phyloP scores from a whole-genome alignment of 2,329 filamentous ascomycete genomes.

The Fusarium sacchari region DNA sequence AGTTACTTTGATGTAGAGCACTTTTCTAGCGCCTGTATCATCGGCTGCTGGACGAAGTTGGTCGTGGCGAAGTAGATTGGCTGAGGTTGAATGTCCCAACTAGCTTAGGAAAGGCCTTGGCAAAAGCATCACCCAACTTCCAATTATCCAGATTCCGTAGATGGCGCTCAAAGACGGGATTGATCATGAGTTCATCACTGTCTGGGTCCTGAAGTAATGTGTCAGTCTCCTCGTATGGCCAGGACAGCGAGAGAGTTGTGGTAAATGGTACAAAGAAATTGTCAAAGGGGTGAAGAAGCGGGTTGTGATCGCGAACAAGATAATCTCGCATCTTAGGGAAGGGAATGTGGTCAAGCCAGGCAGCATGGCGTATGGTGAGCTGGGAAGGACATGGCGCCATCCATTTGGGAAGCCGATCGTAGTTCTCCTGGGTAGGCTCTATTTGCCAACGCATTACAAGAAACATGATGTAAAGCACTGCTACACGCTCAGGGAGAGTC shows the following conservation, averaged over 20 bases:
- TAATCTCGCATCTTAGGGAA: slow-evolving; percentile 81
- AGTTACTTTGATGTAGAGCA: not conserved
- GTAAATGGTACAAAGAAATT: slow-evolving; percentile 88
- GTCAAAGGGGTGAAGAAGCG: slow-evolving; percentile 71
- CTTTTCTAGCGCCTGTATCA: not conserved
- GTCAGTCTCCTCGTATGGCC: slow-evolving; percentile 82
- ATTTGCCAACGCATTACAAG: slow-evolving; percentile 88
- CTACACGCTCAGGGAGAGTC: slow-evolving; percentile 83
- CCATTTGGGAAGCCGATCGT: slow-evolving; percentile 80
- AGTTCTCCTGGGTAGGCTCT: slow-evolving; percentile 80
- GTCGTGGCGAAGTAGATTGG: slow-evolving; percentile 23
- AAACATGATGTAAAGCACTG: slow-evolving; percentile 87
- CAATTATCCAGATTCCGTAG: slow-evolving; percentile 81
- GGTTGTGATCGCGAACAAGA: slow-evolving; percentile 62
- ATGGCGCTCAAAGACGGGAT: slow-evolving; percentile 87
- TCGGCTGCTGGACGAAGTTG: slow-evolving; percentile 31
- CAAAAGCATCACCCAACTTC: slow-evolving; percentile 78
- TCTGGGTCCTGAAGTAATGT: slow-evolving; percentile 69
- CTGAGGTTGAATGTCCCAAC: slow-evolving; percentile 46
- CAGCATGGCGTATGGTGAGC: slow-evolving; percentile 73
- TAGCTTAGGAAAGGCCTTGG: slow-evolving; percentile 67
- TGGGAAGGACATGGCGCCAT: slow-evolving; percentile 73
- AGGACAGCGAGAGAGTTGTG: slow-evolving; percentile 79
- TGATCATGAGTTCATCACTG: slow-evolving; percentile 77
- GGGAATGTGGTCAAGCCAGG: slow-evolving; percentile 85